Conservation (phyloP, 1,284 basidiomycete species). For the Cutaneotrichosporon sp. region DNA sequence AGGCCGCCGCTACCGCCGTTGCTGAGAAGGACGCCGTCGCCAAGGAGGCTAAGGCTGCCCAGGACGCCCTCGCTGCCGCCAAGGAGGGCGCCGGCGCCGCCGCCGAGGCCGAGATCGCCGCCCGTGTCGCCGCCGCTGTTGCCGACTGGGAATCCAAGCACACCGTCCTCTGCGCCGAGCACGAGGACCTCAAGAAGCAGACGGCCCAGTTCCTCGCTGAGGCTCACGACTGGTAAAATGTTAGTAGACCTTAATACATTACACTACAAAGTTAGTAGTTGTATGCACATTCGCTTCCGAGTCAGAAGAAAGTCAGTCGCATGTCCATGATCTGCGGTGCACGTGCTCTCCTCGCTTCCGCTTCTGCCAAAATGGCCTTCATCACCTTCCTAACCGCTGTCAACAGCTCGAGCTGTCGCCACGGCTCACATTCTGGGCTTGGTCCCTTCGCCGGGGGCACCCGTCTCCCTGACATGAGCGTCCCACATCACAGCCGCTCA, state of each 20-base stretch:
- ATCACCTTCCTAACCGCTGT: too few relatives aligned
- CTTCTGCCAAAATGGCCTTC: too few relatives aligned
- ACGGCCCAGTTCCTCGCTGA: conserved; percentile 1
- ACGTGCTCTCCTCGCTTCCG: too few relatives aligned
- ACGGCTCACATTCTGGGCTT: too few relatives aligned
- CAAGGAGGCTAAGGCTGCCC: neutral
- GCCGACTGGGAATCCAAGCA: neutral
- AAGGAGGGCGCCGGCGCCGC: neutral
- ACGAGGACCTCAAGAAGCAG: neutral
- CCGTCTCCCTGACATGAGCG: neutral
- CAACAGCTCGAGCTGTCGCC: too few relatives aligned
- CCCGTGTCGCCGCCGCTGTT: neutral
- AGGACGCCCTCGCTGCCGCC: neutral
- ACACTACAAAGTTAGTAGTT: neutral
- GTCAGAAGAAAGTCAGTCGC: too few relatives aligned
- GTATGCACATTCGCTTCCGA: neutral
- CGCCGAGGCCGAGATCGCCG: neutral
- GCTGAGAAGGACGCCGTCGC: neutral
- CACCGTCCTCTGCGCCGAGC: neutral
- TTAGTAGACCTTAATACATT: neutral
- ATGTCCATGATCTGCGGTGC: too few relatives aligned
- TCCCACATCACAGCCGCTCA: too few relatives aligned
- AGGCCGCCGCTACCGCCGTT: neutral
- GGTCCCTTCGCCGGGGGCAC: too few relatives aligned
- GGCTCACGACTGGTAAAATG: conserved; percentile 2